phyloP scores from a whole-genome alignment of 208 protist species.

The Leishmania arabica region DNA sequence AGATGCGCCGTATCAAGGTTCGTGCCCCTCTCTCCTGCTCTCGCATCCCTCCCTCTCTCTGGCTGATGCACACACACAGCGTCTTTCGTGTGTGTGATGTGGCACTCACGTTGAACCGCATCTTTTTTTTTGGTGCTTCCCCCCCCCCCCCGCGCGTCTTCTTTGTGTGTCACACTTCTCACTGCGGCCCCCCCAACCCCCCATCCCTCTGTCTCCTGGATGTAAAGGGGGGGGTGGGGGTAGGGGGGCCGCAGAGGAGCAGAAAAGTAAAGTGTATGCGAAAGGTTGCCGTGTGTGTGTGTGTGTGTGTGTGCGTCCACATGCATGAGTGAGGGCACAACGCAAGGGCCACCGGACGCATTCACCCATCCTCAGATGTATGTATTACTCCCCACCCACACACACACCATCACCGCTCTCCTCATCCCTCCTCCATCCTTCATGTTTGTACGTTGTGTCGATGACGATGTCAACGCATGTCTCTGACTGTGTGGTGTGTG shows the following conservation, averaged over 20 bases:
- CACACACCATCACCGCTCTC: neutral
- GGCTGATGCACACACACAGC: neutral
- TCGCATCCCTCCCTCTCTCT: neutral
- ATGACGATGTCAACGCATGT: too few species aligned
- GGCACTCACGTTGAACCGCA: too few species aligned
- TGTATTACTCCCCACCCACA: neutral
- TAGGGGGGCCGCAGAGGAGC: too few species aligned
- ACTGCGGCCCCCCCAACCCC: too few species aligned
- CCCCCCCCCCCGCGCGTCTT: too few species aligned
- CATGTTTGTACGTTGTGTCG: neutral
- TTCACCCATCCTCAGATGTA: neutral
- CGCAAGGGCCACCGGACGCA: neutral
- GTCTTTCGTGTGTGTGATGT: neutral
- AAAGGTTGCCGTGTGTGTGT: too few species aligned
- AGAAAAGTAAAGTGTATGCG: too few species aligned
- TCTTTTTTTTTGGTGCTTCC: too few species aligned
- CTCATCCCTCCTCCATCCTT: neutral
- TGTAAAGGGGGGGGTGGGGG: too few species aligned
- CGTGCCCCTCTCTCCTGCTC: neutral
- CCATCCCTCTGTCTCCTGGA: too few species aligned
- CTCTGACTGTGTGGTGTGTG: neutral
- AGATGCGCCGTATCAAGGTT: neutral
- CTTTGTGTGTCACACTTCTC: too few species aligned
- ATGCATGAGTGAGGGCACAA: neutral
- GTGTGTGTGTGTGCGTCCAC: conserved; percentile 5